Conservation (phyloP, 192 early-diverging fungal species). For the Ambispora gerdemannii region DNA sequence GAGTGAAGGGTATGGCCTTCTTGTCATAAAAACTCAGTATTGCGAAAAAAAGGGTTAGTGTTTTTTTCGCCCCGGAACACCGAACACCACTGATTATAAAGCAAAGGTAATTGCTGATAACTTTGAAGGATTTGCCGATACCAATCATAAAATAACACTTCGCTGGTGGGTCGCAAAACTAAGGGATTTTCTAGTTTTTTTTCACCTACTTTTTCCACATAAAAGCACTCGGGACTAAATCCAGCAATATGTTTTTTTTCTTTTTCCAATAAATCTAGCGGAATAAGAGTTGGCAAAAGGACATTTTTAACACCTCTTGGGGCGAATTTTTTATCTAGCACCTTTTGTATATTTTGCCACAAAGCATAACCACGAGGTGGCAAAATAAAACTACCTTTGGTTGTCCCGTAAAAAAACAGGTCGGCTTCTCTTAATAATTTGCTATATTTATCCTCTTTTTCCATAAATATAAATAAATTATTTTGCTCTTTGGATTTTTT, state of each 20-base stretch:
- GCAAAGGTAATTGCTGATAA: conserved; percentile 17
- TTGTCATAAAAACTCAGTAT: conserved; percentile 21
- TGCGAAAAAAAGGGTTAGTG: conserved; percentile 18
- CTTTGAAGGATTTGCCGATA: conserved; percentile 1
- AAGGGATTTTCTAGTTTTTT: neutral
- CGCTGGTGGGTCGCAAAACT: conserved; percentile 22
- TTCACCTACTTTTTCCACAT: conserved; percentile 1
- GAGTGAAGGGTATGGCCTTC: conserved; percentile 8
- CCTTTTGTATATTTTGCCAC: conserved; percentile 11
- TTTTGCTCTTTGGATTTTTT: too few relatives aligned
- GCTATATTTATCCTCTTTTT: too few relatives aligned
- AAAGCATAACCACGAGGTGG: neutral
- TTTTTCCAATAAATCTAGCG: conserved; percentile 10
- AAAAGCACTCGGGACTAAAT: conserved; percentile 12
- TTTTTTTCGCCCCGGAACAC: conserved; percentile 22
- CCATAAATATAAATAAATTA: too few relatives aligned
- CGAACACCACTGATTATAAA: conserved; percentile 19
- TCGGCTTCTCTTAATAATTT: neutral
- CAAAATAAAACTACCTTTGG: conserved; percentile 18
- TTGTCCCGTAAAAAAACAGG: neutral
- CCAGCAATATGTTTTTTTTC: conserved; percentile 17
- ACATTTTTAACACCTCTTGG: neutral
- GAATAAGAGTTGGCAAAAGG: conserved; percentile 14
- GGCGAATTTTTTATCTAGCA: neutral
- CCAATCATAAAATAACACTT: conserved; percentile 20